Percentiles rank a stretch among this genome's conserved stretches.
phyloP scores from a whole-genome alignment of 495 filamentous ascomycete species.

The Hypomontagnella submonticulosa region DNA sequence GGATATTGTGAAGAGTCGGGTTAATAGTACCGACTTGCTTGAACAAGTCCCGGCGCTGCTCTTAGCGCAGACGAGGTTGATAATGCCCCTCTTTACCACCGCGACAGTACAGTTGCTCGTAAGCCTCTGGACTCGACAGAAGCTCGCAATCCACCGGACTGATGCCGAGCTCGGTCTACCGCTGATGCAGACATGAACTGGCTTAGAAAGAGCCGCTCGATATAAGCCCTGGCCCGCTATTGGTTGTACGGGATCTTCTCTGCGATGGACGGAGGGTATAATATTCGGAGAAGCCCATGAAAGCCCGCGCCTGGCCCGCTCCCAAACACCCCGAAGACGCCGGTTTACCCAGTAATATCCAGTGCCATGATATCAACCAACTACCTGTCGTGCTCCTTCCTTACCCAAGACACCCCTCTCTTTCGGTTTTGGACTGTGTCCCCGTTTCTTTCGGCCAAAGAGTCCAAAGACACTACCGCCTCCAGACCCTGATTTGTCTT shows the following conservation, averaged over 20 bases:
- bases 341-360: constrained; percentile 16
- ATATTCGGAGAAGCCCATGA: constrained; percentile 8
- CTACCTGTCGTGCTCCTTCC: constrained; percentile 86
- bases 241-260: constrained; percentile 11
- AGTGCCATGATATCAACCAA: constrained; percentile 53
- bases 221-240: neutral
- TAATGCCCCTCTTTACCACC: constrained; percentile 3
- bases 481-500: constrained; percentile 53
- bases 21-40: constrained; percentile 13
- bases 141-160: constrained; percentile 19
- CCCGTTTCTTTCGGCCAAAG: constrained; percentile 85
- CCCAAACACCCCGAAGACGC: constrained; percentile 18
- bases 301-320: neutral
- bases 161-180: constrained; percentile 17
- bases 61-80: neutral
- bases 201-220: neutral
- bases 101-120: neutral
- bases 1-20: constrained; percentile 7
- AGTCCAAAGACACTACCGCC: constrained; percentile 87
- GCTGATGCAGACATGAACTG: constrained; percentile 3
- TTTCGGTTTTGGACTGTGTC: constrained; percentile 91
- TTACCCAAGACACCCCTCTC: constrained; percentile 94
- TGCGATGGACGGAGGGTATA: constrained; percentile 21
- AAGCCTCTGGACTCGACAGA: constrained; percentile 9
- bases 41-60: neutral